Evolutionary conservation across 129 eudicot species (phyloP).

Genomic region (Oenanthe sinensis): DNA sequence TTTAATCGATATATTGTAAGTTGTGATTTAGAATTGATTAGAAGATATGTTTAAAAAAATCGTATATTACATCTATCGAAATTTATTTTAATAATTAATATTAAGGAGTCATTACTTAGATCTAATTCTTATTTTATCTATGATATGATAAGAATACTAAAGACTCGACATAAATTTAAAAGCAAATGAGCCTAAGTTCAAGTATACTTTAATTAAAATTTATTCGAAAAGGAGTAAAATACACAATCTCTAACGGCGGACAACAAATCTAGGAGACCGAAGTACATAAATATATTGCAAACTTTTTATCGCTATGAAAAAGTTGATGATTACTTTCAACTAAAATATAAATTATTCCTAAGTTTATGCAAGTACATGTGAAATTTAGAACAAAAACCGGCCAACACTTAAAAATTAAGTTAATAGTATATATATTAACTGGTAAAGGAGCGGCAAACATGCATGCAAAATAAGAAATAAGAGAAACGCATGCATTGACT

Average conservation of each 20-base stretch:
- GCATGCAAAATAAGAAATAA: conserved; percentile 2
- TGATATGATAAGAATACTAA: too few relatives aligned
- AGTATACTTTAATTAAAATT: neutral
- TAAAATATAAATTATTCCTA: neutral
- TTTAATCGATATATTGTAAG: too few relatives aligned
- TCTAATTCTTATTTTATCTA: too few relatives aligned
- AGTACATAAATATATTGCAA: neutral
- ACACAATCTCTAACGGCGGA: neutral
- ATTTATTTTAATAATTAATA: too few relatives aligned
- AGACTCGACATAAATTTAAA: too few relatives aligned
- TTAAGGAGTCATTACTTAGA: too few relatives aligned
- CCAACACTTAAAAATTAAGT: neutral
- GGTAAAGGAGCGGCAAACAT: conserved; percentile 5
- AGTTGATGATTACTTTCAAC: neutral
- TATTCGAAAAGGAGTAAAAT: neutral
- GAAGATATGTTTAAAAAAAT: too few relatives aligned
- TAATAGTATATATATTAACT: neutral
- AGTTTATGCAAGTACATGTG: neutral
- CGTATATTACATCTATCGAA: too few relatives aligned
- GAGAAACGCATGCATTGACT: conserved; percentile 1
- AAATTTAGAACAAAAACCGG: conserved; percentile 3
- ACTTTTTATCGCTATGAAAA: neutral
- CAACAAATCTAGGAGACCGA: neutral
- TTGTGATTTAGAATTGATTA: too few relatives aligned
- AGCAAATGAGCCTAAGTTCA: too few relatives aligned